Evolutionary conservation across 495 filamentous ascomycete species (phyloP).

Genomic region (Penicillium coffeae): DNA sequence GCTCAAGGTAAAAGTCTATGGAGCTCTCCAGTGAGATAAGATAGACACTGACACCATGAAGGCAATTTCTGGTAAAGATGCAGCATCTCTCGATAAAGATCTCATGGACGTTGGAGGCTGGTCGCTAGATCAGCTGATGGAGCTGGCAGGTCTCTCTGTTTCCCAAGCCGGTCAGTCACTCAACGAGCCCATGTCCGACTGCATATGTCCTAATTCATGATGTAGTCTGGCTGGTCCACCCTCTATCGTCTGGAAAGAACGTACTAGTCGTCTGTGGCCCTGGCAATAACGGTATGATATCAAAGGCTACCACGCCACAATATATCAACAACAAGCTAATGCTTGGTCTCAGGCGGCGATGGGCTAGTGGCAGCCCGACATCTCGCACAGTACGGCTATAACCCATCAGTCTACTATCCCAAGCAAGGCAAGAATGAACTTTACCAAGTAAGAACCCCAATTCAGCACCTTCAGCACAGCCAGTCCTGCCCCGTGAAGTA

Average conservation of each 20-base stretch:
- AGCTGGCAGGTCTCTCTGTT: constrained; percentile 88
- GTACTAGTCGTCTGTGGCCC: constrained; percentile 89
- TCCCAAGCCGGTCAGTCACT: constrained; percentile 71
- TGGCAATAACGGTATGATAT: constrained; percentile 78
- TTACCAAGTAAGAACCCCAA: constrained; percentile 59
- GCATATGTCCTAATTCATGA: not conserved
- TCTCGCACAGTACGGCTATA: constrained; percentile 90
- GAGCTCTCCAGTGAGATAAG: not conserved
- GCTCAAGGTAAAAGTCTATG: constrained; percentile 32
- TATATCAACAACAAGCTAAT: constrained; percentile 4
- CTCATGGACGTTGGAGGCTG: constrained; percentile 91
- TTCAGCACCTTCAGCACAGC: too few relatives aligned
- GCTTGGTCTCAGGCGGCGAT: constrained; percentile 63
- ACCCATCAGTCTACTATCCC: constrained; percentile 87
- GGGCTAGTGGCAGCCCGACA: constrained; percentile 94
- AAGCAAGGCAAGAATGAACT: constrained; percentile 86
- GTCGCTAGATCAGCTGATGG: constrained; percentile 96
- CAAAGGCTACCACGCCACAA: not conserved
- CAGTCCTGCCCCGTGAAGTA: too few relatives aligned
- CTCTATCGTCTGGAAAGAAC: constrained; percentile 63
- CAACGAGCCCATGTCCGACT: not conserved
- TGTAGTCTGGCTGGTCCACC: constrained; percentile 56
- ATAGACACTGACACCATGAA: constrained; percentile 26
- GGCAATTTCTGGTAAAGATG: constrained; percentile 85
- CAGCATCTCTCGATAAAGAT: constrained; percentile 84